phyloP scores from a whole-genome alignment of 1,139 yeast species.

The Tardiomyces depauwii region DNA sequence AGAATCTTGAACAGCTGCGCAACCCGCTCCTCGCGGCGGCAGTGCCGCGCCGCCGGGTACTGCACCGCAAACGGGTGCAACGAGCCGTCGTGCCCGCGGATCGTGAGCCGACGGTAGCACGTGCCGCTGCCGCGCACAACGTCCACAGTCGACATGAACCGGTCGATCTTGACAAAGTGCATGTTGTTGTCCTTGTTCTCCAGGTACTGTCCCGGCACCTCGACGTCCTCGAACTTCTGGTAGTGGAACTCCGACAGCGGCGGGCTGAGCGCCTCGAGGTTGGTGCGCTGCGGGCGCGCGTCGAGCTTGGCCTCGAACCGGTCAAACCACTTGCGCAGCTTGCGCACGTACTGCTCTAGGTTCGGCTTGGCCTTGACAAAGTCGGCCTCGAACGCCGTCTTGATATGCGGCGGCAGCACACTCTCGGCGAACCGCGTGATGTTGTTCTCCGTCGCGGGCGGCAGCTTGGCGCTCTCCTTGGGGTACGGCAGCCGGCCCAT shows the following conservation, averaged over 20 bases:
- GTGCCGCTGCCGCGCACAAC: conserved; percentile 84
- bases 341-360: conserved; percentile 72
- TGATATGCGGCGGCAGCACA: conserved; percentile 78
- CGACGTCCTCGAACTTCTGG: conserved; percentile 95
- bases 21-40: conserved; percentile 91
- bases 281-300: conserved; percentile 57
- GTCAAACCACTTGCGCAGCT: conserved; percentile 87
- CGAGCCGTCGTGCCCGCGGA: conserved; percentile 91
- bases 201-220: conserved; percentile 93
- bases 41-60: conserved; percentile 95
- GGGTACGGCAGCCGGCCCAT: conserved; percentile 74
- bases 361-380: conserved; percentile 83
- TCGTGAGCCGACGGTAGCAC: conserved; percentile 82
- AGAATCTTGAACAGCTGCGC: conserved; percentile 85
- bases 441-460: conserved; percentile 86
- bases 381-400: conserved; percentile 87
- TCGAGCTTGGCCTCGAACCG: conserved; percentile 86
- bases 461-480: conserved; percentile 76
- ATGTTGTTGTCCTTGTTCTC: conserved; percentile 62
- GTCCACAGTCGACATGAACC: conserved; percentile 84
- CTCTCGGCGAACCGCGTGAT: conserved; percentile 87
- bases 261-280: conserved; percentile 85
- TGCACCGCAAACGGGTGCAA: conserved; percentile 91
- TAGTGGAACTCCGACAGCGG: conserved; percentile 96
- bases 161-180: conserved; percentile 84